These are phyloP conservation scores for Moricandia arvensis DNA, from an alignment of 345 rosid species.

Conservation along the genomic window DNA sequence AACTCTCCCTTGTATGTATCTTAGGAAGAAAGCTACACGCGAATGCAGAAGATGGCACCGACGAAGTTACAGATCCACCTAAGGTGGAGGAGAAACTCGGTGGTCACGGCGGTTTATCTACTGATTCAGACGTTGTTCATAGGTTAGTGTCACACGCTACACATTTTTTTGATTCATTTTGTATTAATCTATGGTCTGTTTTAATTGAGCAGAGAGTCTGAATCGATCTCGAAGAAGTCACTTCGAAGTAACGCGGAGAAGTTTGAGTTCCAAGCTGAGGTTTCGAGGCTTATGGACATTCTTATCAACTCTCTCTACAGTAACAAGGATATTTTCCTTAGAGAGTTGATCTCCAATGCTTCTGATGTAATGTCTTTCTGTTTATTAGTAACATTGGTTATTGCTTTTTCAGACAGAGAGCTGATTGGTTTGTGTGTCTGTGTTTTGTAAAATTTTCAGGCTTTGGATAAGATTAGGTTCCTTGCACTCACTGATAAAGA, in stretches of 20 bases:
- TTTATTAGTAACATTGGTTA: background rate
- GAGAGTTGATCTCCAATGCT: slow-evolving; percentile 97
- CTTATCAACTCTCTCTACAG: slow-evolving; percentile 95
- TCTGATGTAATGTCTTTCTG: slow-evolving; percentile 58
- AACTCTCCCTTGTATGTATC: background rate
- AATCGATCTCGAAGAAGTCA: slow-evolving; percentile 82
- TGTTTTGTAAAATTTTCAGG: slow-evolving; percentile 45
- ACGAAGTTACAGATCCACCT: slow-evolving; percentile 68
- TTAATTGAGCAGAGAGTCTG: slow-evolving; percentile 59
- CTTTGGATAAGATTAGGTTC: slow-evolving; percentile 93
- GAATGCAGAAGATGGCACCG: slow-evolving; percentile 67
- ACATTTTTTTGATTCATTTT: background rate
- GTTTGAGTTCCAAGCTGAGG: slow-evolving; percentile 99
- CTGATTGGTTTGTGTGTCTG: slow-evolving; percentile 2
- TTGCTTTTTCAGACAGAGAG: background rate
- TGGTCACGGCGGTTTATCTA: slow-evolving; percentile 78
- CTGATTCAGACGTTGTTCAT: slow-evolving; percentile 90
- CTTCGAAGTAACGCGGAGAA: slow-evolving; percentile 84
- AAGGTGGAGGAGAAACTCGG: slow-evolving; percentile 92
- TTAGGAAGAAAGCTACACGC: slow-evolving; percentile 75
- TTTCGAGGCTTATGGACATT: slow-evolving; percentile 97
- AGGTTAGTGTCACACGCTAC: slow-evolving; percentile 45
- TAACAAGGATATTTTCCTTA: slow-evolving; percentile 62
- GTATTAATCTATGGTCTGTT: background rate
- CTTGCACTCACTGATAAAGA: slow-evolving; percentile 91